Evolutionary conservation across 164 flowering plant genomes (phyloP).

Genomic region (Kingdonia uniflora): DNA sequence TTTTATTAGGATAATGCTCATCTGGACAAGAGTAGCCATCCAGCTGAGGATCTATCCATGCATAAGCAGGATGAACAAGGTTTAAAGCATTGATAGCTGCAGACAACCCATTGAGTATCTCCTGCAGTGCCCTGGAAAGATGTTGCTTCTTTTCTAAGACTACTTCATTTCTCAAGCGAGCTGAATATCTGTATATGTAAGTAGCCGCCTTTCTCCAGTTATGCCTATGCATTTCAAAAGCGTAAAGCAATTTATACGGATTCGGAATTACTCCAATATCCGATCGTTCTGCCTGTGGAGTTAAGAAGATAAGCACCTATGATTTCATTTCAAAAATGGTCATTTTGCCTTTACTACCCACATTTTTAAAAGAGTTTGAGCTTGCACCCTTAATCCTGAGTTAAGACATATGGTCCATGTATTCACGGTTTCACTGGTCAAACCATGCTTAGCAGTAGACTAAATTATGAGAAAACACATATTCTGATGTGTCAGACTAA

Average conservation of each 20-base stretch:
- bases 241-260: constrained; percentile 75
- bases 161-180: constrained; percentile 50
- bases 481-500: no score
- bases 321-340: no score
- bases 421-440: no score
- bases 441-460: no score
- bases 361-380: no score
- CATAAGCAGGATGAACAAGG: constrained; percentile 76
- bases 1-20: constrained; percentile 58
- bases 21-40: constrained; percentile 25
- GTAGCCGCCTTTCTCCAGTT: constrained; percentile 90
- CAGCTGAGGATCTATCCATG: constrained; percentile 65
- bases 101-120: constrained; percentile 70
- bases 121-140: constrained; percentile 44
- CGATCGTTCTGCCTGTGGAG: constrained; percentile 74
- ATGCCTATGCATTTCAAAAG: constrained; percentile 76
- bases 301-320: constrained; percentile 1
- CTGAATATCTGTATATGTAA: constrained; percentile 63
- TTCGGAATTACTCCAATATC: constrained; percentile 58
- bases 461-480: no score
- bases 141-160: constrained; percentile 33
- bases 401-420: no score
- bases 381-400: no score
- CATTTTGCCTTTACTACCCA: no score
- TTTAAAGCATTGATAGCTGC: constrained; percentile 83